Evolutionary conservation across 23 red algal genomes (phyloP), one percentile per base, ranked within the genome.

Genomic region (Cyanidium caldarium): DNA sequence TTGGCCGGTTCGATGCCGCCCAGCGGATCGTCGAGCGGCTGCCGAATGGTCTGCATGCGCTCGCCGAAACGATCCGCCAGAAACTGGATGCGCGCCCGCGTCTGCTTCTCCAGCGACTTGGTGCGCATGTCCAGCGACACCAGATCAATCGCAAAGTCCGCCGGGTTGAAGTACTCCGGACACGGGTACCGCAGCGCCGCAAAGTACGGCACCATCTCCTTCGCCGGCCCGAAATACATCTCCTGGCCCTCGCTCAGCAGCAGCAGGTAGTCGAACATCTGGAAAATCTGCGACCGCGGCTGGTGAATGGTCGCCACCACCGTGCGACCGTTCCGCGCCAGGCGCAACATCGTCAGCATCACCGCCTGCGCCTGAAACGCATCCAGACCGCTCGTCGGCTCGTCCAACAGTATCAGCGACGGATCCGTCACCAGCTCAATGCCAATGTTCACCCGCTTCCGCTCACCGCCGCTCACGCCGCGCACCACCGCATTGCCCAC

Each of bases 221-320:
- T 56, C 5, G 92, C 92, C 3, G 92, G 92, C 21, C 92, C 92
- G 69, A 89, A 98, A 37, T 88, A 98, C 66, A 88, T 85, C 23
- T 84, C 74, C 3, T 75, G 76, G 10, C 92, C 92, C 39, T 86
- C 85, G 12, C 82, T 79, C 0, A 98, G 72, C 65, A 98, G 70
- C 30, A 82, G 76, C 15, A 98, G 74, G 29, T 78, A 73, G 72
- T 98, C 92, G 69, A 98, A 88, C 39, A 98, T 65, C 19, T 84
- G 73, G 76, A 86, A 98, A 58, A 98, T 98, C 29, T 79, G 73
- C 45, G 84, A 89, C 1, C 92, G 92, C 35, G 92, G 92, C 57
- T 98, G 92, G 72, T 98, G 92, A 57, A 98, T 98, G 37, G 92
- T 98, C 5, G 84, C 79, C 3, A 98, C 56, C n/a, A 98, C 80